Percentiles rank a stretch among this genome's conserved stretches.
These are phyloP conservation scores for Copromyces sp. DNA, from an alignment of 495 filamentous ascomycete genomes.

Conservation along the genomic window DNA sequence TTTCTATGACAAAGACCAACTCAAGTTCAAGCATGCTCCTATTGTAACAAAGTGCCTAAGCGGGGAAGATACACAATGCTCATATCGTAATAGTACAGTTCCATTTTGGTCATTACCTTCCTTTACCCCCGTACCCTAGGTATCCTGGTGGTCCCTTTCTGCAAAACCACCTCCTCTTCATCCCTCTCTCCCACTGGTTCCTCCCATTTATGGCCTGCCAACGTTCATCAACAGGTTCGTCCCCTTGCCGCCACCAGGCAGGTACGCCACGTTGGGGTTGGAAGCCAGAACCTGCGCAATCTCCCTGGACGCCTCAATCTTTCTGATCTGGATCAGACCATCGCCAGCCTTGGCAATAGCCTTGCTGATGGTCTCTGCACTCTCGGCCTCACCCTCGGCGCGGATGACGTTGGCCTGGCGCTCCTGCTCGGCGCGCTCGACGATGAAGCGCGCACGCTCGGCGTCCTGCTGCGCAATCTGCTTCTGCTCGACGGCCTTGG, in stretches of 20 bases:
- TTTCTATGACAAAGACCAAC: background rate
- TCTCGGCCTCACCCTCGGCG: slow-evolving; percentile 94
- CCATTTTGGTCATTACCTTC: slow-evolving; percentile 7
- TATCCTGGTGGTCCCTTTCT: background rate
- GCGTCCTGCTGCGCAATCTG: slow-evolving; percentile 99
- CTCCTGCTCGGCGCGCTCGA: slow-evolving; percentile 98
- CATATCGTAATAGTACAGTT: slow-evolving; percentile 23
- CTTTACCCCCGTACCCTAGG: background rate
- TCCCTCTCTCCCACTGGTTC: background rate
- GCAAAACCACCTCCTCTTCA: background rate
- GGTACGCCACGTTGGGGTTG: slow-evolving; percentile 94
- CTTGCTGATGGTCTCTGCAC: slow-evolving; percentile 85
- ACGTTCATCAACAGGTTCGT: slow-evolving; percentile 50
- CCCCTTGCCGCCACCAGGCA: slow-evolving; percentile 66
- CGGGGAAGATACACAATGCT: slow-evolving; percentile 18
- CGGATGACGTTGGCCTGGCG: slow-evolving; percentile 96
- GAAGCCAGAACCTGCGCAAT: slow-evolving; percentile 80
- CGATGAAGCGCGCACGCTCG: slow-evolving; percentile 92
- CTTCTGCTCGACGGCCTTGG: slow-evolving; percentile 96
- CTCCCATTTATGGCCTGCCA: slow-evolving; percentile 25
- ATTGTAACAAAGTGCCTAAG: slow-evolving; percentile 11
- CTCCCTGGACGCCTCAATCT: slow-evolving; percentile 94
- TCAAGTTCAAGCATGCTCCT: background rate
- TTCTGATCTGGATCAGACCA: slow-evolving; percentile 87
- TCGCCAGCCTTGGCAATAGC: slow-evolving; percentile 87